Base-by-base conservation (phyloP, 179 eudicot genomes). In the Silene coronaria region DNA sequence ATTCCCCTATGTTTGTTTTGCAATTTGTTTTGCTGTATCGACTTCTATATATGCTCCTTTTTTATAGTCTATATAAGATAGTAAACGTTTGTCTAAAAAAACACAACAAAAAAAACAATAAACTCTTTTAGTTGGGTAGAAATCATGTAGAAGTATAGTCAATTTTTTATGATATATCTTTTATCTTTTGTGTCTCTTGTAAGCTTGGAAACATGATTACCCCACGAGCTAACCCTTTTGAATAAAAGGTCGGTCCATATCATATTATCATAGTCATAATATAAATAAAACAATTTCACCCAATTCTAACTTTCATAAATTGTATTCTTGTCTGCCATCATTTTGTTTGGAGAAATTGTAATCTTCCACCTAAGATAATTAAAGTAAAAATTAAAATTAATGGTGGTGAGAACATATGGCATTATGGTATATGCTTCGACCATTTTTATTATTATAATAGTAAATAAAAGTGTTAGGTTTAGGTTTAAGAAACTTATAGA, bases 261-360 rank as follows among this genome's bases (percentile, higher is more conserved):
- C 12, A 38, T 38, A 38, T 38, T 38, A 38, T 38, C 7, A 38
- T 38, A 0, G 45, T 38, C 45, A 21, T 58, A 6, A 21, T 12
- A 21, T 58, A 6, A 21, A 58, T n/a, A 23, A 69, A 45, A 45
- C 34, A 68, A 46, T 14, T 58, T 38, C 2, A 67, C 51, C 32
- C 16, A 67, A 74, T 60, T 67, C 65, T 64, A 80, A 74, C 79
- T 77, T 80, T 65, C 58, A 80, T 73, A 76, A 77, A 67, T 42
- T 84, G 82, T 75, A 77, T 85, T 87, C 79, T 19, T 85, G 92
- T 83, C 90, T 72, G 84, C 86, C 90, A 89, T 89, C 81, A 87
- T 83, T 79, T 79, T 80, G 83, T 80, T 80, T 42, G 84, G 82
- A 78, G 82, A 83, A 85, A 71, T 57, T 71, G 76, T 45, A 75